Evolutionary conservation across 306 rosid species (phyloP), one percentile per base, ranked within the genome.

Genomic region (Canavalia ensiformis): DNA sequence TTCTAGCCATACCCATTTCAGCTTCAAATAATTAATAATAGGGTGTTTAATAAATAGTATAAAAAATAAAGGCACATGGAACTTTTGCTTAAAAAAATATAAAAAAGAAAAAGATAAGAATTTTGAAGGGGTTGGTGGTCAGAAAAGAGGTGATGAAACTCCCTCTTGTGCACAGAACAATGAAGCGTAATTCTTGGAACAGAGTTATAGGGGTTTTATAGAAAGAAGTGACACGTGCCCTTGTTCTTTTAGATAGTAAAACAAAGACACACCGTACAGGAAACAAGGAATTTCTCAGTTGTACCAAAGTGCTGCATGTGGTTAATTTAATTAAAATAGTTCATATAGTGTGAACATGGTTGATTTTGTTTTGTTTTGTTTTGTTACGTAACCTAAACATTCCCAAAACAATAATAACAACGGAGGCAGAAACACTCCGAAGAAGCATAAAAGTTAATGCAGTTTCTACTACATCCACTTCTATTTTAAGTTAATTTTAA

Each of bases 201-300:
- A 37, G 33, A 75, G 57, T 62, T 65, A 28, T 8, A 51, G 8
- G 55, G 10, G 31, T 52, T 82, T 63, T 56, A 76, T 68, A 55
- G 78, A 72, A 72, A 13, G 28, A 50, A 71, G 79, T 45, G 85
- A 72, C 87, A 86, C 86, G 69, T 85, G 83, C 75, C 50, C 0
- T 18, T 66, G 28, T 5, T 76, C 28, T 67, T 4, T 4, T 5
- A 37, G 41, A 37, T 33, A 1, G 11, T 1, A 54, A 7, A 52
- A 54, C 65, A 72, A 65, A 72, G 33, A 81, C 80, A 81, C 80
- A 81, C 46, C 44, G 25, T 72, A 80, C 82, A 44, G 12, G 29
- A 85, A 81, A 77, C 77, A 72, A 58, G 81, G 83, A 41, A 6
- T 45, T 76, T 67, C 51, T 18, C 46, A 52, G 28, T 28, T 62